Evolutionary conservation across 2,329 filamentous ascomycete genomes (phyloP), one percentile per base, ranked within the genome.

Genomic region (Talaromyces sp.): DNA sequence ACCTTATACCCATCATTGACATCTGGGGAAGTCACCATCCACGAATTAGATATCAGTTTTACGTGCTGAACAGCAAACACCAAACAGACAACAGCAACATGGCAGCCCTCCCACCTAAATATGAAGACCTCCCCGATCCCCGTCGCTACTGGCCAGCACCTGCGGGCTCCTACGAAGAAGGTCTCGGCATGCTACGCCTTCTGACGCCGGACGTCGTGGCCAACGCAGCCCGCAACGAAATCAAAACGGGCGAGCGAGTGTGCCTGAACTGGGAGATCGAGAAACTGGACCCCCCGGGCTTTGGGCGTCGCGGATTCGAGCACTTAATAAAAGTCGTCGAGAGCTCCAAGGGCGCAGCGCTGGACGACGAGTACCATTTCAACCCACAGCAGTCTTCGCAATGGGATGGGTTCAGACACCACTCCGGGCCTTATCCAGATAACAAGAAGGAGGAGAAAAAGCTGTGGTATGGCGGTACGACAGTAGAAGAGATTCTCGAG

Each of bases 191-290:
- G 68, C 75, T 81, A 9, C 78, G 75, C 0, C 73, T 83, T 2
- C 76, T 86, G 15, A 86, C 84, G 0, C 80, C 82, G 2, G 76
- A 82, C 0, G 67, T 82, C 6, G 81, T 85, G 1, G 79, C 81
- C 10, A 73, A 76, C 15, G 78, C 81, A 0, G 84, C 84, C 0
- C 72, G 75, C 4, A 77, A 77, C 4, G 80, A 84, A 67, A 85
- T 86, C 66, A 75, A 76, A 47, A 81, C 79, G 0, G 84, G 84
- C 22, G 75, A 78, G 54, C 78, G 83, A 27, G 78, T 85, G 25
- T 81, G 81, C 56, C 71, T 87, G 27, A 82, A 82, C 42, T 86
- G 84, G 84, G 79, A 82, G 30, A 71, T 86, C 44, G 79, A 80
- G 55, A 85, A 86, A 66, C 72, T 85, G 1, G 81, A 84, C n/a